phyloP scores from a whole-genome alignment of 2,329 filamentous ascomycete species.

The Atkinsonella texensis region DNA sequence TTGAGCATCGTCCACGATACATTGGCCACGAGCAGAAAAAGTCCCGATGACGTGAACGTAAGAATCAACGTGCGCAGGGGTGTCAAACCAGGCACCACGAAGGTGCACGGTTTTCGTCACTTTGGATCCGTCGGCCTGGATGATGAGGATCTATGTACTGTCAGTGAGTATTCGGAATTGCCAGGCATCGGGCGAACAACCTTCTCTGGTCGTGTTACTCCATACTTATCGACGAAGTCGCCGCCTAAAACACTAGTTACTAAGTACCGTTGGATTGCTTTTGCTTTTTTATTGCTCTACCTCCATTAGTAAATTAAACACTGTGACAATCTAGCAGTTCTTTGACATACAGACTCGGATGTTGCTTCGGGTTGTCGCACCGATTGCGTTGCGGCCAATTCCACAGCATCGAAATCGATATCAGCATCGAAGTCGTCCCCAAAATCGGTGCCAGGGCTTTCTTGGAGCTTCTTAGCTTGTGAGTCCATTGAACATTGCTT shows the following conservation, averaged over 20 bases:
- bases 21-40: constrained; percentile 59
- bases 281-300: constrained; percentile 55
- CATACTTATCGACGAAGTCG: constrained; percentile 52
- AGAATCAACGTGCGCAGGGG: constrained; percentile 58
- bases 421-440: constrained; percentile 50
- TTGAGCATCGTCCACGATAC: constrained; percentile 68
- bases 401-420: constrained; percentile 66
- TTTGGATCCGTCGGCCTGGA: constrained; percentile 65
- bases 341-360: constrained; percentile 26
- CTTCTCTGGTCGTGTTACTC: constrained; percentile 55
- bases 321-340: constrained; percentile 8
- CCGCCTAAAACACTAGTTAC: constrained; percentile 62
- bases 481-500: constrained; percentile 5
- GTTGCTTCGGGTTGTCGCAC: constrained; percentile 18
- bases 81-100: constrained; percentile 78
- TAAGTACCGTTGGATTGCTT: constrained; percentile 77
- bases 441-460: constrained; percentile 20
- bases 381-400: constrained; percentile 62
- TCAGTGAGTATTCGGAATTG: constrained; percentile 8
- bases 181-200: constrained; percentile 32
- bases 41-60: constrained; percentile 80
- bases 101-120: constrained; percentile 58
- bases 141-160: constrained; percentile 54
- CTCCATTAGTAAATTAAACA: constrained; percentile 45
- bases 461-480: constrained; percentile 4